Evolutionary conservation across 106 monocot species (phyloP).

Genomic region (Apostasia shenzhenica): DNA sequence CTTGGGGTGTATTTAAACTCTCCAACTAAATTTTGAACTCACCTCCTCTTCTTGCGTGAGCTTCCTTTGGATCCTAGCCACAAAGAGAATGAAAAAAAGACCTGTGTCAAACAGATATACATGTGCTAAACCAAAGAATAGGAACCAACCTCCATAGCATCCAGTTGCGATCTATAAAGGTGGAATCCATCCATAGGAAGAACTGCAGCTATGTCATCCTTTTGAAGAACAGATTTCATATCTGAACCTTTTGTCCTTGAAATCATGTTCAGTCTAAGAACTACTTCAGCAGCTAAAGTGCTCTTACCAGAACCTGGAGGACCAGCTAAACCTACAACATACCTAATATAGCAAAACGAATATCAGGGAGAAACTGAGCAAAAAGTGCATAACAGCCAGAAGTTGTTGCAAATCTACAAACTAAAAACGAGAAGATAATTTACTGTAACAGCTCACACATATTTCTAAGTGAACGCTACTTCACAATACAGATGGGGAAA

Average conservation of each 20-base stretch:
- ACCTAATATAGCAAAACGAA: constrained; percentile 20
- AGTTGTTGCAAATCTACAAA: background rate
- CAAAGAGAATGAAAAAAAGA: constrained; percentile 2
- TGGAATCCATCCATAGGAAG: constrained; percentile 99
- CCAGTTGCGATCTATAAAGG: constrained; percentile 83
- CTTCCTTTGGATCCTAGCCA: constrained; percentile 83
- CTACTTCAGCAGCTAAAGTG: constrained; percentile 68
- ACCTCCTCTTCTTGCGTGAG: constrained; percentile 99
- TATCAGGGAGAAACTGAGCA: background rate
- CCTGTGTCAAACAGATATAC: constrained; percentile 3
- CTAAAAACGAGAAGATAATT: background rate
- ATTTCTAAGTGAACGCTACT: background rate
- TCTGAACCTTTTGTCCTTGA: constrained; percentile 20
- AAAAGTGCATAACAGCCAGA: background rate
- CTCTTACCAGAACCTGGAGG: constrained; percentile 87
- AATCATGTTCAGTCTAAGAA: constrained; percentile 49
- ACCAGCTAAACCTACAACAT: constrained; percentile 72
- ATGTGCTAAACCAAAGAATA: background rate
- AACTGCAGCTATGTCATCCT: constrained; percentile 47
- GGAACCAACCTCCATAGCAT: constrained; percentile 74
- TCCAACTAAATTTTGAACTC: constrained; percentile 1
- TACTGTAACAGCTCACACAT: background rate
- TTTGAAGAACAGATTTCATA: background rate
- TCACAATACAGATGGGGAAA: background rate
- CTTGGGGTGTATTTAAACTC: background rate